A percentile compares a stretch with the other conserved stretches of the same genome.
Conservation (phyloP, 1,284 basidiomycete genomes). For the Singerocomus inundabilis region DNA sequence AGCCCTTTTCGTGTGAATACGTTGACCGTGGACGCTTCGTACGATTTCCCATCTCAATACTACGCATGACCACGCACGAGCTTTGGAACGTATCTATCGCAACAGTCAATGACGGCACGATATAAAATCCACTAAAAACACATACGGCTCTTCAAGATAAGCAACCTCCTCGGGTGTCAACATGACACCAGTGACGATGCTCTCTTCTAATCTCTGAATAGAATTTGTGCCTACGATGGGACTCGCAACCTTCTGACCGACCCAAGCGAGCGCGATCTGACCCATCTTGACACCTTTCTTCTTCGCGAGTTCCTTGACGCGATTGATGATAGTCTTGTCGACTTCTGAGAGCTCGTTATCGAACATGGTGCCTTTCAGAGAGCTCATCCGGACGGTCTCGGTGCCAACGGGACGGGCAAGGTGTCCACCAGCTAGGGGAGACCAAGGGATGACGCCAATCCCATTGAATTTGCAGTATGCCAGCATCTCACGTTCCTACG, state of each 20-base stretch:
- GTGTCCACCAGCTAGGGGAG: slow-evolving; percentile 38
- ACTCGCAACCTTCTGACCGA: slow-evolving; percentile 35
- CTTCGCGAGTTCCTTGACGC: slow-evolving; percentile 41
- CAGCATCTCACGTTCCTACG: slow-evolving; percentile 47
- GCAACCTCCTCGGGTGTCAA: slow-evolving; percentile 28
- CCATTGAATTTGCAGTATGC: slow-evolving; percentile 46
- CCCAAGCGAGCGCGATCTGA: slow-evolving; percentile 44
- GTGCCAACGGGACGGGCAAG: slow-evolving; percentile 40
- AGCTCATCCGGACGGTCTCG: slow-evolving; percentile 25
- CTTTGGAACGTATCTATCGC: no score
- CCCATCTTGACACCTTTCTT: slow-evolving; percentile 41
- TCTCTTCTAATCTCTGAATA: slow-evolving; percentile 24
- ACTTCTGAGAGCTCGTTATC: slow-evolving; percentile 30
- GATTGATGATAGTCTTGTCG: slow-evolving; percentile 38
- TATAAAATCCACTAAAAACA: background rate
- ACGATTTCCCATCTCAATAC: no score
- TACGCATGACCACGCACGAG: no score
- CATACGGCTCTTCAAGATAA: slow-evolving; percentile 33
- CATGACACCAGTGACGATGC: slow-evolving; percentile 16
- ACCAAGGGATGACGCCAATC: slow-evolving; percentile 45
- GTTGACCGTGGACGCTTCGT: no score
- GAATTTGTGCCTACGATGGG: slow-evolving; percentile 38
- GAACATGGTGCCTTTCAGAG: slow-evolving; percentile 28
- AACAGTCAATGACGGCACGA: no score
- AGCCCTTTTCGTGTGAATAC: no score